Evolutionary conservation across 225 moss, liverwort and hornwort species (phyloP), one percentile per base, ranked within the genome.

Genomic region (Thuidium tamariscinum): DNA sequence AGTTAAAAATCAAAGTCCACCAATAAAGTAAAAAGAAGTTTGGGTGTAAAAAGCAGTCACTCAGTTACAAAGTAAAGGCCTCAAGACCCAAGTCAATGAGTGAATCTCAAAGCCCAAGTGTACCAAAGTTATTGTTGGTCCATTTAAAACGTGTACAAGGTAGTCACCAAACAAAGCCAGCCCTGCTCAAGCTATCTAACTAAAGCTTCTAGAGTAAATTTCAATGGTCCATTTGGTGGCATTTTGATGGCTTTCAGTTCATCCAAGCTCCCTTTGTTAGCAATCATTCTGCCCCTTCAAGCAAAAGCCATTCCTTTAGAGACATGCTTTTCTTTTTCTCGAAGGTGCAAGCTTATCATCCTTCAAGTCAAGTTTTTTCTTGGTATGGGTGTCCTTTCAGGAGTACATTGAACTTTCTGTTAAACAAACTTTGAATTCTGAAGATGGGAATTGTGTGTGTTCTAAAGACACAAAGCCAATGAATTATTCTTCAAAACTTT

Each of bases 101-200:
- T 30, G n/a, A n/a, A n/a, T 42, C 20, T 19, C 29, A 6, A 49
- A 73, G 19, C 19, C 7, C 2, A 12, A 73, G 12, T 0, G 20
- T 73, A 73, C 49, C 0, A 0, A 48, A 32, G 12, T 20, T 32
- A 12, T 20, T 2, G 49, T 73, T 30, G 18, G 19, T 30, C 11
- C 0, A 0, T 7, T 11, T 11, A 4, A 30, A 48, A 6, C 1
- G 1, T 48, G 10, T 4, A 10, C 2, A 0, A 17, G 32, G 7
- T 29, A 32, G 32, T 49, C 49, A 74, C 74, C 74, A 49, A 74
- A 74, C 32, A 1, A 0, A 0, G 18, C 32, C 2, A 11, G 7
- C 7, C 32, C 2, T 18, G 7, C 7, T 32, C 16, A 6, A 49
- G 11, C 11, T 0, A 72, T 30, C 49, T 13, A 49, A 46, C 62